Base-by-base conservation (phyloP, 75 land plant genomes). In the Ceratopteris richardii region DNA sequence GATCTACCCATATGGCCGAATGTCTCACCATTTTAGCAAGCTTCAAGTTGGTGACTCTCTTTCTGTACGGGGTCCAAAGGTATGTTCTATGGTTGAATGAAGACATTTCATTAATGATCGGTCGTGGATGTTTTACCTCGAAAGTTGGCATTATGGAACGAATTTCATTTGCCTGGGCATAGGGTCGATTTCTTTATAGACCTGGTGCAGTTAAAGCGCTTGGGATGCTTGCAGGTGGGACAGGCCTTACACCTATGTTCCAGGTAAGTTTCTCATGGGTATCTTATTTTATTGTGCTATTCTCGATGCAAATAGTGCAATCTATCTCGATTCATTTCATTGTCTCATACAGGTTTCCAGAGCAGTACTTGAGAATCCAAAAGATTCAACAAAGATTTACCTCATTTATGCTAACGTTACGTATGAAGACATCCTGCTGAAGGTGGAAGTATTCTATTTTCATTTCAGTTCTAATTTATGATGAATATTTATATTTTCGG, bases 161-260 rank as follows among this genome's bases (percentile, higher is more conserved):
- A n/a, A n/a, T n/a, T 33, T 16, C 48, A 46, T 46, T 4, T 46
- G 2, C 17, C n/a, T 20, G 37, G 9, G 9, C 37, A n/a, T n/a
- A 89, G 87, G 96, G 92, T 6, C 84, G 92, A 28, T 87, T 90
- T 61, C 74, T 66, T 44, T 90, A 90, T 63, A 66, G 64, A 18
- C 82, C 81, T 51, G 76, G 78, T 31, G 75, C 83, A 75, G 82
- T 84, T 28, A 81, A 63, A 61, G 92, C 80, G 28, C 87, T 90
- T 73, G 96, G 92, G 43, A 90, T 87, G 85, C 64, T 90, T 61
- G 92, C 96, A 57, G 88, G 96, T 51, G 96, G 93, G 26, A 72
- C 88, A 30, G 96, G 92, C 57, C 71, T 90, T 11, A 87, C 96
- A 54, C 92, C 92, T 33, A 87, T 87, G 92, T 90, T 78, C 66